Evolutionary conservation across 169 alveolate species (phyloP).

Genomic region (Pseudocohnilembus persalinus): DNA sequence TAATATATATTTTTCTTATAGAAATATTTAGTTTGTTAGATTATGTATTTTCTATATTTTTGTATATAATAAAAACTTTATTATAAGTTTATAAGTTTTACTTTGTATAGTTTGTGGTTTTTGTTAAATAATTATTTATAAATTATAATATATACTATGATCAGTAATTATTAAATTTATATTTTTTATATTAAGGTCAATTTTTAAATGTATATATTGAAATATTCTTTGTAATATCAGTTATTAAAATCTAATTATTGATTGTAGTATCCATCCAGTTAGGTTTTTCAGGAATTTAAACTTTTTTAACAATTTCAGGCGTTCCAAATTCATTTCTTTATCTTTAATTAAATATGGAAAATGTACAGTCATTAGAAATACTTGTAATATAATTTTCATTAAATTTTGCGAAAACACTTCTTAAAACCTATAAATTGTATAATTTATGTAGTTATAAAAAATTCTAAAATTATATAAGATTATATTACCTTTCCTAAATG

Average conservation of each 20-base stretch:
- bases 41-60: too few relatives aligned
- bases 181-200: too few relatives aligned
- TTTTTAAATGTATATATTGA: slow-evolving; percentile 17
- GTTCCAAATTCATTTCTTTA: slow-evolving; percentile 18
- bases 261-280: slow-evolving; percentile 23
- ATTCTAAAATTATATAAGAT: too few relatives aligned
- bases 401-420: slow-evolving; percentile 25
- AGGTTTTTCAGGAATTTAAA: slow-evolving; percentile 17
- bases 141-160: too few relatives aligned
- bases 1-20: too few relatives aligned
- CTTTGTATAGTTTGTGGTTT: too few relatives aligned
- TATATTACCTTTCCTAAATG: slow-evolving; percentile 18
- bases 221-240: slow-evolving; percentile 6
- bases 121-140: too few relatives aligned
- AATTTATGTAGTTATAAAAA: too few relatives aligned
- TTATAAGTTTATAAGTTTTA: too few relatives aligned
- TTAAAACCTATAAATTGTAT: background rate
- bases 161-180: too few relatives aligned
- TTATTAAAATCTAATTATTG: slow-evolving; percentile 9
- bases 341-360: slow-evolving; percentile 5
- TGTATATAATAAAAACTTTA: too few relatives aligned
- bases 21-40: too few relatives aligned
- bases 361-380: slow-evolving; percentile 18
- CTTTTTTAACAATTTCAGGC: slow-evolving; percentile 14
- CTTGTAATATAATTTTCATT: slow-evolving; percentile 5